These are phyloP conservation scores for Aspergillus spinulosporus DNA, from an alignment of 2,329 filamentous ascomycete genomes.

Conservation along the genomic window DNA sequence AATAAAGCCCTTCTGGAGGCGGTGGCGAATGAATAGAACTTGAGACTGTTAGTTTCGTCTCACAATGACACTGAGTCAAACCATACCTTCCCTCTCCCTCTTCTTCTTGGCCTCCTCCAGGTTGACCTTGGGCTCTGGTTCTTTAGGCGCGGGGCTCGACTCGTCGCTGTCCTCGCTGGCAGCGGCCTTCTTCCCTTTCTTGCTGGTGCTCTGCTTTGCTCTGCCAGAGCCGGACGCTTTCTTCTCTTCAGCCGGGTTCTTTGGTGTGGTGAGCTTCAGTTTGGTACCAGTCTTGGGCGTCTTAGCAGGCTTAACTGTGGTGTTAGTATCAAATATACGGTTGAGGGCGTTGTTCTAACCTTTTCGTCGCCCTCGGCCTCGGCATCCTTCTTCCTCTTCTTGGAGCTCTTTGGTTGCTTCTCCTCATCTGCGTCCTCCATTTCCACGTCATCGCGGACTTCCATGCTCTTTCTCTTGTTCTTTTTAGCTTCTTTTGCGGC, in stretches of 20 bases:
- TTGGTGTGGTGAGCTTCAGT: constrained; percentile 56
- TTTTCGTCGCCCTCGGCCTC: constrained; percentile 69
- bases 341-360: constrained; percentile 45
- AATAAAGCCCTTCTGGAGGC: constrained; percentile 90
- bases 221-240: constrained; percentile 56
- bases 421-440: constrained; percentile 48
- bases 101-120: constrained; percentile 57
- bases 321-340: neutral
- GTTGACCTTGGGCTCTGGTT: constrained; percentile 55
- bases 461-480: constrained; percentile 52
- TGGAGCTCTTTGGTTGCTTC: constrained; percentile 58
- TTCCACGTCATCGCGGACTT: constrained; percentile 56
- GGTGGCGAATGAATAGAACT: constrained; percentile 92
- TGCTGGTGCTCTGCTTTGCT: constrained; percentile 53
- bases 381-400: constrained; percentile 77
- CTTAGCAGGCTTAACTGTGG: constrained; percentile 53
- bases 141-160: constrained; percentile 54
- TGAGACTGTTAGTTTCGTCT: constrained; percentile 14
- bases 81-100: constrained; percentile 58
- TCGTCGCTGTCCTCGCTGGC: constrained; percentile 60
- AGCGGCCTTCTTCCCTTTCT: constrained; percentile 60
- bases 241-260: constrained; percentile 57
- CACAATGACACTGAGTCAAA: neutral
- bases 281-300: constrained; percentile 64
- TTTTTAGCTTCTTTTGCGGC: constrained; percentile 54